Conservation (phyloP, 257 asterid species). For the Vinca minor region DNA sequence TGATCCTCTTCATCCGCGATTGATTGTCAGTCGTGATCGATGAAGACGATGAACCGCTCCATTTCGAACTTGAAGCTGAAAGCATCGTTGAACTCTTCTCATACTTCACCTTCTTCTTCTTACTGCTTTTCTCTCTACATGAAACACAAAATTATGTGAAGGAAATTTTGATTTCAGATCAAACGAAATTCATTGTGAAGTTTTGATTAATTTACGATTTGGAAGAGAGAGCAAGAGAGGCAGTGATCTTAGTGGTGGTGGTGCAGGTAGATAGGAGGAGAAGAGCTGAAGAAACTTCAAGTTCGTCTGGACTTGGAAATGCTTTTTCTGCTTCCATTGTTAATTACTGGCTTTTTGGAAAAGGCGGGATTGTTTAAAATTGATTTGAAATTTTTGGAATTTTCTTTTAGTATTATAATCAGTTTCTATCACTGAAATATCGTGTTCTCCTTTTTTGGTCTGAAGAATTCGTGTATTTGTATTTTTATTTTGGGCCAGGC, state of each 20-base stretch:
- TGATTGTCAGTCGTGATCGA: constrained; percentile 5
- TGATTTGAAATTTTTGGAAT: constrained; percentile 11
- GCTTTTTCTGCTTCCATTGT: constrained; percentile 41
- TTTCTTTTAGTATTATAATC: background rate
- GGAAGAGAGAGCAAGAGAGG: constrained; percentile 4
- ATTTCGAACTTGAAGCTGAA: constrained; percentile 4
- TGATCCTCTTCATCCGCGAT: constrained; percentile 2
- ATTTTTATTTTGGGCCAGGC: background rate
- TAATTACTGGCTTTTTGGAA: constrained; percentile 11
- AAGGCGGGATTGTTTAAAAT: constrained; percentile 51
- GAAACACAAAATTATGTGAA: background rate
- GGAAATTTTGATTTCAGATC: background rate
- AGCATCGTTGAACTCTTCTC: constrained; percentile 2
- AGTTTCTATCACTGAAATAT: background rate
- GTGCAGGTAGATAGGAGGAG: constrained; percentile 55
- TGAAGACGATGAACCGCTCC: constrained; percentile 18
- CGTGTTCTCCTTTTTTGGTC: background rate
- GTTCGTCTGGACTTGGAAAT: constrained; percentile 57
- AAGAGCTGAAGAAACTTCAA: constrained; percentile 71
- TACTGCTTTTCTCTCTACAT: constrained; percentile 9
- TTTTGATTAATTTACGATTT: background rate
- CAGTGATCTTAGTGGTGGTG: constrained; percentile 19
- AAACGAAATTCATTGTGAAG: background rate
- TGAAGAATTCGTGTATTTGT: background rate
- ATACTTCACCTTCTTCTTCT: background rate